phyloP scores from a whole-genome alignment of 2,329 filamentous ascomycete species.

The Ascocoryne sarcoides region DNA sequence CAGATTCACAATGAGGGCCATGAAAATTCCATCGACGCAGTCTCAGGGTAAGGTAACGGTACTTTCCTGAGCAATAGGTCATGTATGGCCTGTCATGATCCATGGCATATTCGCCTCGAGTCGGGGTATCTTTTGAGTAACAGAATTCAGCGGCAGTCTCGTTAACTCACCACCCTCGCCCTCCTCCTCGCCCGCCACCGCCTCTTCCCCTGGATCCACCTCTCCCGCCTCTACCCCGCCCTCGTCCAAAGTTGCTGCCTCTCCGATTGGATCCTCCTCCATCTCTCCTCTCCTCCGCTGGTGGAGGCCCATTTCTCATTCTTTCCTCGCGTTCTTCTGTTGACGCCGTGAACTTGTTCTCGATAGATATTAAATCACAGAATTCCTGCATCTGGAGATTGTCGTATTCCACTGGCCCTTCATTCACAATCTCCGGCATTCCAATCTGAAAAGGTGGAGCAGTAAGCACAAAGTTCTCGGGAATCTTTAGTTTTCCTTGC shows the following conservation, averaged over 20 bases:
- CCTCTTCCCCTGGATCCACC: slow-evolving; percentile 28
- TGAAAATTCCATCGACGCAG: no score
- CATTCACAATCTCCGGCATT: slow-evolving; percentile 45
- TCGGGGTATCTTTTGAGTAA: background rate
- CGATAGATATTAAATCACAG: slow-evolving; percentile 67
- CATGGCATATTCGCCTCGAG: no score
- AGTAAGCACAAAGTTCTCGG: slow-evolving; percentile 67
- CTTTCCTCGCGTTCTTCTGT: slow-evolving; percentile 59
- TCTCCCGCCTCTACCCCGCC: slow-evolving; percentile 30
- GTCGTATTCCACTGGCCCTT: slow-evolving; percentile 71
- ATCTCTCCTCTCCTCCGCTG: slow-evolving; percentile 28
- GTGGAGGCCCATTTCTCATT: slow-evolving; percentile 47
- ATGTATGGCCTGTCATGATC: no score
- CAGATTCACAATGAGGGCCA: no score
- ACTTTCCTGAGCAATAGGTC: no score
- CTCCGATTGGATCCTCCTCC: slow-evolving; percentile 20
- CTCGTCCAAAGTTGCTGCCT: slow-evolving; percentile 25
- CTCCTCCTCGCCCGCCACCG: slow-evolving; percentile 26
- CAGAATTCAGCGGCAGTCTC: background rate
- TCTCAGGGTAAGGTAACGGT: no score
- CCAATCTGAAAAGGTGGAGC: slow-evolving; percentile 60
- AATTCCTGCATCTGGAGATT: slow-evolving; percentile 81
- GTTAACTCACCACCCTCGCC: slow-evolving; percentile 19
- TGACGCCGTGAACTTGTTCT: slow-evolving; percentile 66
- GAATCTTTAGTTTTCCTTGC: slow-evolving; percentile 55